These are phyloP conservation scores for Tritrichomonas musculus DNA, from an alignment of 208 protist species.

Conservation along the genomic window DNA sequence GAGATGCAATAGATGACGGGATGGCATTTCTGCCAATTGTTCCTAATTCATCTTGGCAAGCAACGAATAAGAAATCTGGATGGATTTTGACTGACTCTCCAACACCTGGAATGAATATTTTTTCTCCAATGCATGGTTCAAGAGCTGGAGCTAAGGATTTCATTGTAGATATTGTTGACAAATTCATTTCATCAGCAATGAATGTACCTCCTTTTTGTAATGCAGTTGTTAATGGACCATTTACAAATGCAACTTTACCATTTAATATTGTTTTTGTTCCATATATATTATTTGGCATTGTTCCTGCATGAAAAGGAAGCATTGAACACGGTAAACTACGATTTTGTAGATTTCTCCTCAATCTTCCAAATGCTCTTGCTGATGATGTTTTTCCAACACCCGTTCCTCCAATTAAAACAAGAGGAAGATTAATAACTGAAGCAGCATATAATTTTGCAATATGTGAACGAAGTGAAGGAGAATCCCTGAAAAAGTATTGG, in stretches of 20 bases:
- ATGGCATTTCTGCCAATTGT: not conserved
- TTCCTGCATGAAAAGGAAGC: not conserved
- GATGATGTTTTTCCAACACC: not conserved
- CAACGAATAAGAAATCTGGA: not conserved
- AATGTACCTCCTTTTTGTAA: not conserved
- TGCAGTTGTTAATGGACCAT: not conserved
- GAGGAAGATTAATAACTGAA: not conserved
- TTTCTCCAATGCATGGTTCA: not conserved
- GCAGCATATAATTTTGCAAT: not conserved
- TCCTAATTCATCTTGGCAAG: not conserved
- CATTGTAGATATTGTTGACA: not conserved
- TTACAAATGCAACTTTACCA: not conserved
- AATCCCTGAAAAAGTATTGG: not conserved
- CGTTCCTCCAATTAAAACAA: not conserved
- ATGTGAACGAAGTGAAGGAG: not conserved
- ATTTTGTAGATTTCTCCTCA: not conserved
- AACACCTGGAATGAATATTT: not conserved
- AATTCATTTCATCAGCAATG: not conserved
- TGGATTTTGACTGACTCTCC: not conserved
- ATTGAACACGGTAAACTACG: not conserved
- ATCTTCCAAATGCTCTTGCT: not conserved
- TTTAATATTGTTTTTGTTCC: not conserved
- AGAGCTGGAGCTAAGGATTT: not conserved
- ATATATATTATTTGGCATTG: not conserved
- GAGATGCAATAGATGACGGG: not conserved